Percentiles rank a stretch among this genome's conserved stretches.
Evolutionary conservation across 495 filamentous ascomycete species (phyloP).

Genomic region (Xylaria bambusicola): DNA sequence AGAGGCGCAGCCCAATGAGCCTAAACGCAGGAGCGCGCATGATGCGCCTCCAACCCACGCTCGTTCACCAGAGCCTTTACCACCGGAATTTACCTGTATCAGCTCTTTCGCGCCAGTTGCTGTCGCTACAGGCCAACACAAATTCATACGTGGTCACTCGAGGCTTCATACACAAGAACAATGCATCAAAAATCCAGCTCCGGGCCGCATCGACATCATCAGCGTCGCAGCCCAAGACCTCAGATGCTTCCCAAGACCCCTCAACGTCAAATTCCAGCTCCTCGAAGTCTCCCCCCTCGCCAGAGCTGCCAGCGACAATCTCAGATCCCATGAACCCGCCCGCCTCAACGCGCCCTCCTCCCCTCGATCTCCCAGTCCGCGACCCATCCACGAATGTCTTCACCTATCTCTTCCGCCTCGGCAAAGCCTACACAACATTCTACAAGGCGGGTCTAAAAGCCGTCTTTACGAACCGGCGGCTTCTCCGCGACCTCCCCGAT

Average conservation of each 20-base stretch:
- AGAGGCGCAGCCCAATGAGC: conserved; percentile 16
- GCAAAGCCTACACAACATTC: conserved; percentile 69
- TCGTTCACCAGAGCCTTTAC: not conserved
- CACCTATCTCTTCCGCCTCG: conserved; percentile 49
- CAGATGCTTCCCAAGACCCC: not conserved
- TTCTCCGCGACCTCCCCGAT: conserved; percentile 38
- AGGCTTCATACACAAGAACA: not conserved
- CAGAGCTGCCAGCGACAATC: conserved; percentile 9
- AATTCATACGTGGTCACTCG: not conserved
- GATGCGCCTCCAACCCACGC: conserved; percentile 9
- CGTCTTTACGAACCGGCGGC: conserved; percentile 63
- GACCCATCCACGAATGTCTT: conserved; percentile 38
- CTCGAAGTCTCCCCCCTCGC: not conserved
- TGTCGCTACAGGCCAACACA: not conserved
- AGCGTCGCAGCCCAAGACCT: not conserved
- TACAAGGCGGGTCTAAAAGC: conserved; percentile 83
- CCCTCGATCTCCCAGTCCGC: conserved; percentile 53
- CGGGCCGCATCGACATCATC: conserved; percentile 4
- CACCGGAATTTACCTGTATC: not conserved
- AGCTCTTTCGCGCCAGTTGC: not conserved
- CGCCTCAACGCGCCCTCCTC: conserved; percentile 58
- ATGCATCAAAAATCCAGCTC: not conserved
- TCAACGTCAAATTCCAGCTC: not conserved
- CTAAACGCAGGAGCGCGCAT: conserved; percentile 17
- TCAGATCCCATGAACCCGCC: conserved; percentile 57